Percentiles rank a stretch among this genome's conserved stretches.
These are phyloP conservation scores for Tetragonia tetragonoides DNA, from an alignment of 148 eudicot genomes.

Conservation along the genomic window DNA sequence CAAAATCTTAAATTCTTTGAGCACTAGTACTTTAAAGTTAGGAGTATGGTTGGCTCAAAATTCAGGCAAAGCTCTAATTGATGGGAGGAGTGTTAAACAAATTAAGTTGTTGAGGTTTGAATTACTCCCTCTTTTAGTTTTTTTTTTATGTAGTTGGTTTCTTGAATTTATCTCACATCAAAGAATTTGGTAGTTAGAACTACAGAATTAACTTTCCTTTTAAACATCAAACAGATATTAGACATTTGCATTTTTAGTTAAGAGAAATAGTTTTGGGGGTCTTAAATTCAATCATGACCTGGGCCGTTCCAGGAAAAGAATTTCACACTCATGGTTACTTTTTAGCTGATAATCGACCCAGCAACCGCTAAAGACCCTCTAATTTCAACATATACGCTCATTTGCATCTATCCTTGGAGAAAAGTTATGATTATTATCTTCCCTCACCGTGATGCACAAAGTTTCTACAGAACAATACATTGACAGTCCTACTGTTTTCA, in stretches of 20 bases:
- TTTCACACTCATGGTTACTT: neutral
- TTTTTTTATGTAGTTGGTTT: no score
- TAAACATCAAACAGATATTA: neutral
- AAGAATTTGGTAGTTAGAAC: neutral
- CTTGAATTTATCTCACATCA: no score
- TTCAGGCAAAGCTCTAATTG: constrained; percentile 6
- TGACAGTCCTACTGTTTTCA: no score
- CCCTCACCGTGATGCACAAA: no score
- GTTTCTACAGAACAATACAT: no score
- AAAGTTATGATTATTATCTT: no score
- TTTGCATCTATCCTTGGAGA: neutral
- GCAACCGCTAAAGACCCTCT: neutral
- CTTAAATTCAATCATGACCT: neutral
- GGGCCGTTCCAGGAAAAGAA: neutral
- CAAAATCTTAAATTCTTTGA: neutral
- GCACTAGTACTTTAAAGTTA: no score
- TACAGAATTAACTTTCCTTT: neutral
- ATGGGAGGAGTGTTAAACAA: constrained; percentile 5
- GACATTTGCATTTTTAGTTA: constrained; percentile 14
- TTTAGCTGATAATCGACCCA: constrained; percentile 11
- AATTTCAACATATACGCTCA: neutral
- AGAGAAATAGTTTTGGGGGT: neutral
- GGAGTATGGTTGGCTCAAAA: no score
- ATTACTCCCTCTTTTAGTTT: no score
- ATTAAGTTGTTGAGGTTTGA: constrained; percentile 19